phyloP scores from a whole-genome alignment of 768 basidiomycete genomes.

The Cytidiella melzeri region DNA sequence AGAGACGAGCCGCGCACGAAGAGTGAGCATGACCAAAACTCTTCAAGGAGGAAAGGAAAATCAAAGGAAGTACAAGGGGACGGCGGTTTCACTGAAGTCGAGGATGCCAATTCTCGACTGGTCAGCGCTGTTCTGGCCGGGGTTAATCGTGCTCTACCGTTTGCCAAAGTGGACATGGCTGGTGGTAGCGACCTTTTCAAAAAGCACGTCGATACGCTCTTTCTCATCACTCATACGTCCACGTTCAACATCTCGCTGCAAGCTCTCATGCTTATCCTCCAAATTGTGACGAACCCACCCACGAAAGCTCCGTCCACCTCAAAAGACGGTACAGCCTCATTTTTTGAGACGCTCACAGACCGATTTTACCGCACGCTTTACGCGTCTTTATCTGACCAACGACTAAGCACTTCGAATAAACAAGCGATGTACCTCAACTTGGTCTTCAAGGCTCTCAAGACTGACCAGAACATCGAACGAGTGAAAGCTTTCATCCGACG shows the following conservation, averaged over 20 bases:
- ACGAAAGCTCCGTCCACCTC: conserved; percentile 32
- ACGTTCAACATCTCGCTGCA: conserved; percentile 97
- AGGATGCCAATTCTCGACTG: conserved; percentile 75
- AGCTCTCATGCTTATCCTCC: conserved; percentile 83
- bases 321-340: conserved; percentile 28
- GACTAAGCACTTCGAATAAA: conserved; percentile 79
- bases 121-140: conserved; percentile 90
- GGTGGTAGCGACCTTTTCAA: conserved; percentile 66
- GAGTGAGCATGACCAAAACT: conserved; percentile 29
- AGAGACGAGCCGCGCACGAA: conserved; percentile 32
- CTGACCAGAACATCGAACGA: conserved; percentile 50
- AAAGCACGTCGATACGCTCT: conserved; percentile 87
- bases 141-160: conserved; percentile 92
- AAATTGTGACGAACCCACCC: conserved; percentile 57
- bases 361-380: conserved; percentile 84
- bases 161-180: conserved; percentile 62
- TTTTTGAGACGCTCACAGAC: conserved; percentile 48
- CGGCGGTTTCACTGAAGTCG: conserved; percentile 66
- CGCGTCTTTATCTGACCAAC: conserved; percentile 77
- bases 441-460: conserved; percentile 84
- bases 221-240: conserved; percentile 90
- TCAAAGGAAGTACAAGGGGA: conserved; percentile 45
- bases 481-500: conserved; percentile 78
- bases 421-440: conserved; percentile 97
- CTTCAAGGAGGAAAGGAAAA: conserved; percentile 29